Percentiles rank a stretch among this genome's conserved stretches.
These are phyloP conservation scores for Xylaria bambusicola DNA, from an alignment of 495 filamentous ascomycete species.

Conservation along the genomic window DNA sequence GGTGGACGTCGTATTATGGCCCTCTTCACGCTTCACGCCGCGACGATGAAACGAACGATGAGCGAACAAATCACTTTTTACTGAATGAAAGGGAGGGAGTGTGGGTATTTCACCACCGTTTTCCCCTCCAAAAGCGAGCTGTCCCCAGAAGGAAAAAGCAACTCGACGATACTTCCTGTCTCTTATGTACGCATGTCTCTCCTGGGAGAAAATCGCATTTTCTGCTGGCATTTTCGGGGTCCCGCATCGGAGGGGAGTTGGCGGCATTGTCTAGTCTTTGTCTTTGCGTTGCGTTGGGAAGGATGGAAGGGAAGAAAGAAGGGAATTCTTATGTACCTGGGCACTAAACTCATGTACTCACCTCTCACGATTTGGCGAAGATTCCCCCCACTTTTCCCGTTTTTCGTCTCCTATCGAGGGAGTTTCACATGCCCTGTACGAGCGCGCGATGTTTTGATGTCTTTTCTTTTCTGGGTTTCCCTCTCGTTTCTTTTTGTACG, in stretches of 20 bases:
- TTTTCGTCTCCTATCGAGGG: background rate
- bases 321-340: too few species aligned
- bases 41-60: background rate
- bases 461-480: background rate
- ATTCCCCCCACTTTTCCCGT: too few species aligned
- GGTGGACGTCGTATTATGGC: conserved; percentile 4
- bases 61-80: background rate
- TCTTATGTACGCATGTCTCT: too few species aligned
- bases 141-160: too few species aligned
- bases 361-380: background rate
- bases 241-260: background rate
- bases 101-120: too few species aligned
- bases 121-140: too few species aligned
- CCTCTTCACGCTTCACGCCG: background rate
- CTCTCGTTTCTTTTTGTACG: too few species aligned
- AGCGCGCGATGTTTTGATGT: background rate
- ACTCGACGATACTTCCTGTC: too few species aligned
- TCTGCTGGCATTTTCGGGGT: conserved; percentile 3
- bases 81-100: background rate
- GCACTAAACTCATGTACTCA: too few species aligned
- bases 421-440: background rate
- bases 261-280: background rate
- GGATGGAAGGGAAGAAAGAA: too few species aligned
- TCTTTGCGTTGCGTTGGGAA: too few species aligned
- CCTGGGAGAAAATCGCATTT: background rate